Percentiles rank a stretch among this genome's conserved stretches.
phyloP scores from a whole-genome alignment of 2,329 filamentous ascomycete genomes.

The Trichoderma koningiopsis region DNA sequence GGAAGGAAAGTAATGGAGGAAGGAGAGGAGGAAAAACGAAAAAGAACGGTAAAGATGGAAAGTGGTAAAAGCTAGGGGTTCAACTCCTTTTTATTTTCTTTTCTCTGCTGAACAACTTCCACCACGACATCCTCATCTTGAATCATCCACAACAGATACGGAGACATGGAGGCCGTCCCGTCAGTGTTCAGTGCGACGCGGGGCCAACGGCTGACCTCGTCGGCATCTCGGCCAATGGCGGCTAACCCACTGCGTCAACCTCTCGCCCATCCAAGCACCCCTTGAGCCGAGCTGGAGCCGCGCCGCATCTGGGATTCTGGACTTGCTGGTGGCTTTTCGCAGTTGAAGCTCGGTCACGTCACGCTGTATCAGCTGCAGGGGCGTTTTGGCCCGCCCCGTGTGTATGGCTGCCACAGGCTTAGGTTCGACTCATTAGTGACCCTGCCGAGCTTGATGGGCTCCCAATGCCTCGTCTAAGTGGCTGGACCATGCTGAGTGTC shows the following conservation, averaged over 20 bases:
- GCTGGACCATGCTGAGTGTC: slow-evolving; percentile 5
- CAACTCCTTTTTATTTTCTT: background rate
- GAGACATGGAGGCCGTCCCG: slow-evolving; percentile 17
- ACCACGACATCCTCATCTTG: background rate
- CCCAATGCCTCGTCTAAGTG: slow-evolving; percentile 16
- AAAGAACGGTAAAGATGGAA: background rate
- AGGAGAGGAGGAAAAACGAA: background rate
- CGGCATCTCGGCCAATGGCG: slow-evolving; percentile 49
- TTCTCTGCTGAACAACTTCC: background rate
- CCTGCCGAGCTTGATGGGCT: slow-evolving; percentile 14
- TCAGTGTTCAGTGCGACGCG: slow-evolving; percentile 9
- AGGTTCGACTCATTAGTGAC: background rate
- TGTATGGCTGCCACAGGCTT: background rate
- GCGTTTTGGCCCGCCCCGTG: background rate
- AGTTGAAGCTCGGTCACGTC: slow-evolving; percentile 21
- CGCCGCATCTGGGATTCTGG: slow-evolving; percentile 6
- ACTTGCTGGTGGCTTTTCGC: slow-evolving; percentile 3
- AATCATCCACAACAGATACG: background rate
- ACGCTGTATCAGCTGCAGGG: slow-evolving; percentile 13
- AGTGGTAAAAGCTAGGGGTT: background rate
- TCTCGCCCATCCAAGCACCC: slow-evolving; percentile 14
- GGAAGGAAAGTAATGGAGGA: background rate
- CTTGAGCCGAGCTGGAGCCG: slow-evolving; percentile 29
- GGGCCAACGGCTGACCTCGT: slow-evolving; percentile 21
- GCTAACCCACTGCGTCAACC: slow-evolving; percentile 31